Evolutionary conservation across 192 early-diverging fungal species (phyloP), one percentile per base, ranked within the genome.

Genomic region (Coemansia sp.): DNA sequence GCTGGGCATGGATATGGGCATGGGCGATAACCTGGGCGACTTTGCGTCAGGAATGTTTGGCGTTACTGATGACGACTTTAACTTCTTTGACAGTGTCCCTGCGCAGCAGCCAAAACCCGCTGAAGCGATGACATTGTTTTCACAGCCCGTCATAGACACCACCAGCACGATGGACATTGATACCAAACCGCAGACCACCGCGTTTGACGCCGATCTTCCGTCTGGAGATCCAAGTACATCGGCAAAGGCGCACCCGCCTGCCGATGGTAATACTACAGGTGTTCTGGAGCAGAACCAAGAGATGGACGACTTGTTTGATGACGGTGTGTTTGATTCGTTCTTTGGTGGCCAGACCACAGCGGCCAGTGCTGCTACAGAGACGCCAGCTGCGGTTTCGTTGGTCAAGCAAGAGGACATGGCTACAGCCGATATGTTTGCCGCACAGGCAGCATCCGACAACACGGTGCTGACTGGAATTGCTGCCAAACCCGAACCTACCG

Each of bases 1-100:
- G 27, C 48, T 78, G 53, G 67, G 60, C 30, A 72, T 79, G 67
- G 63, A 62, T 14, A 54, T 64, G 14, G 57, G 45, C 34, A 37
- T 79, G 38, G 76, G 57, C 27, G 31, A 58, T 11, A 68, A 62
- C 17, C 70, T 77, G 64, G 64, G 65, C 37, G 70, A 66, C 64
- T 64, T 73, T 55, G 65, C 53, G 1, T 23, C 60, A 15, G 57
- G 58, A 42, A 73, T 79, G 66, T 79, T 79, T 72, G 76, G 70
- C n/a, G 67, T 79, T 25, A 79, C 76, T 9, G 76, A 79, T 42
- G 76, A 79, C 40, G 76, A 79, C 60, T 79, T 79, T 63, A 73
- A 55, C 50, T 79, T 79, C 37, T 79, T 79, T 15, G 76, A 79
- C 61, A 69, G 40, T n/a, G 64, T 67, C 10, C 70, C 76, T 6